Percentiles rank a stretch among this genome's conserved stretches.
These are phyloP conservation scores for Alternaria panax DNA, from an alignment of 2,329 filamentous ascomycete species.

Conservation along the genomic window DNA sequence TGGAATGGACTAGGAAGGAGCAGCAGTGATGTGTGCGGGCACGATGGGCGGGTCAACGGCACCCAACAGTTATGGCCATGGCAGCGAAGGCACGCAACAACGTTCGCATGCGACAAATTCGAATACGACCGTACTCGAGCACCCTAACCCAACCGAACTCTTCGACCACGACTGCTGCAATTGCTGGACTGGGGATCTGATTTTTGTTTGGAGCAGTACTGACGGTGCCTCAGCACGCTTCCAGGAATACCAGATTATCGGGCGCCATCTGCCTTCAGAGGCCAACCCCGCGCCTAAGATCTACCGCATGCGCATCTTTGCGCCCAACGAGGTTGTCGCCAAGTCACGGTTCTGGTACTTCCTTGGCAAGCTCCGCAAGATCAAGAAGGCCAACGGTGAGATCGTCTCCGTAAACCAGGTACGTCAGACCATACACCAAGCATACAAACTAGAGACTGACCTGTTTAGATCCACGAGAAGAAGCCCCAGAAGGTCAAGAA, in stretches of 20 bases:
- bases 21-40: not conserved
- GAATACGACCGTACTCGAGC: not conserved
- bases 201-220: constrained; percentile 26
- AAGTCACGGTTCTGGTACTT: constrained; percentile 99
- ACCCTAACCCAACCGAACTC: not conserved
- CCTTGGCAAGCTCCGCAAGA: constrained; percentile 97
- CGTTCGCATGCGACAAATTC: constrained; percentile 4
- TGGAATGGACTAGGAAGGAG: not conserved
- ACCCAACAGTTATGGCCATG: not conserved
- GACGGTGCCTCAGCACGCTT: constrained; percentile 80
- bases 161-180: constrained; percentile 30
- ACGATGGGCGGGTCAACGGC: not conserved
- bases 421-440: constrained; percentile 56
- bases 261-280: constrained; percentile 98
- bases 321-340: constrained; percentile 95
- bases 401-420: constrained; percentile 97
- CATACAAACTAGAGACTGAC: constrained; percentile 19
- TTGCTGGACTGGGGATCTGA: constrained; percentile 30
- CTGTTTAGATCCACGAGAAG: constrained; percentile 90
- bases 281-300: constrained; percentile 96
- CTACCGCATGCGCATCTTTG: constrained; percentile 99
- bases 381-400: constrained; percentile 99
- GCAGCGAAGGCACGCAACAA: constrained; percentile 2
- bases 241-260: constrained; percentile 99
- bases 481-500: constrained; percentile 99